These are phyloP conservation scores for Leccinum longicurvipes DNA, from an alignment of 768 basidiomycete genomes.

Conservation along the genomic window DNA sequence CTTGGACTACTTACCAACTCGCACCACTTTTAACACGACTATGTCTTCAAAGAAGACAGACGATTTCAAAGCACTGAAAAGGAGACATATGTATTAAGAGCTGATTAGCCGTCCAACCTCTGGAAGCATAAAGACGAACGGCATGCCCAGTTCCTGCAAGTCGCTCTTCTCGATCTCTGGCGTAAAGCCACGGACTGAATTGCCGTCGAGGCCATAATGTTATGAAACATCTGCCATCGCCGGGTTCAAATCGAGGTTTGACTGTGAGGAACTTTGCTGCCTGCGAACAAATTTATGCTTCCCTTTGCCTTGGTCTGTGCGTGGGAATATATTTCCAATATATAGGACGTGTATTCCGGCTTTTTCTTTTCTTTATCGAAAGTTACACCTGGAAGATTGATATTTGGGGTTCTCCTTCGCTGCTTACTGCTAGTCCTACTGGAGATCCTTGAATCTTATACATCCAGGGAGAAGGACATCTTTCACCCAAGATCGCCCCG, in stretches of 20 bases:
- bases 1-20: not conserved
- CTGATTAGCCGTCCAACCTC: constrained; percentile 70
- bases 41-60: not conserved
- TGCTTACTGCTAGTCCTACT: constrained; percentile 23
- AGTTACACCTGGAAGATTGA: constrained; percentile 70
- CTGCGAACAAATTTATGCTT: constrained; percentile 27
- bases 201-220: constrained; percentile 21
- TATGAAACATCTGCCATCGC: constrained; percentile 21
- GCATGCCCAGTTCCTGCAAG: constrained; percentile 66
- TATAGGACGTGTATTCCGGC: not conserved
- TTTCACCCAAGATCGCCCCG: constrained; percentile 70
- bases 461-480: constrained; percentile 54
- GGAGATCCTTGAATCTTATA: constrained; percentile 53
- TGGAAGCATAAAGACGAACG: constrained; percentile 44
- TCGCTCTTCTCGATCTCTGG: constrained; percentile 48
- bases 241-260: constrained; percentile 38
- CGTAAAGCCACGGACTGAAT: constrained; percentile 10
- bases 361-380: constrained; percentile 42
- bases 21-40: not conserved
- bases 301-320: constrained; percentile 50
- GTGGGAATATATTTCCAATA: constrained; percentile 26
- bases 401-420: constrained; percentile 59
- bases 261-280: constrained; percentile 33
- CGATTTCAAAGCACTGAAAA: not conserved
- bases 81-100: constrained; percentile 45